Percentiles rank a stretch among this genome's conserved stretches.
Conservation (phyloP, 2,329 filamentous ascomycete genomes). For the Colletotrichum sp. region DNA sequence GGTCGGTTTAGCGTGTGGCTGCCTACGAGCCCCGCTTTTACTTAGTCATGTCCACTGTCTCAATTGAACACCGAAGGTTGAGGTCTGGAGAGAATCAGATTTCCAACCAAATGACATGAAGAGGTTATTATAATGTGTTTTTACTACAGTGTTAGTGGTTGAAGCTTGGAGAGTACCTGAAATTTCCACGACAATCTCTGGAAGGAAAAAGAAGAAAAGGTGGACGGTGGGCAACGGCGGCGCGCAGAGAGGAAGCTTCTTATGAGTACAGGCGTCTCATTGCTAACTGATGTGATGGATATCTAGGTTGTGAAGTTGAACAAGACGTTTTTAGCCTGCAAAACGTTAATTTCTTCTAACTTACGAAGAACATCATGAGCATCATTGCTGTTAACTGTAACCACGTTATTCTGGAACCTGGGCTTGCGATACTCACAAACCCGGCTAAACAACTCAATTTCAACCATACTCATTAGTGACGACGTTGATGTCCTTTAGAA, state of each 20-base stretch:
- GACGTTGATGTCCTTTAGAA: neutral
- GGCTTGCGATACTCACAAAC: neutral
- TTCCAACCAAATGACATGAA: too few species aligned
- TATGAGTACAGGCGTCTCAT: neutral
- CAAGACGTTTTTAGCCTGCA: neutral
- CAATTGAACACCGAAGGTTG: neutral
- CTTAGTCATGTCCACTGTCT: neutral
- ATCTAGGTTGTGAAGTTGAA: neutral
- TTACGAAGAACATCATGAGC: rapidly evolving
- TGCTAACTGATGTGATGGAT: neutral
- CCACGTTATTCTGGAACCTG: rapidly evolving
- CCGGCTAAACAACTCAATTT: neutral
- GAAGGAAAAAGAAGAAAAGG: neutral
- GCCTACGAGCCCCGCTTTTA: neutral
- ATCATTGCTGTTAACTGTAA: neutral
- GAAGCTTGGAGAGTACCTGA: rapidly evolving
- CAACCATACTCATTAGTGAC: neutral
- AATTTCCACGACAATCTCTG: neutral
- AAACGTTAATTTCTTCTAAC: rapidly evolving
- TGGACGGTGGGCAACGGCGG: neutral
- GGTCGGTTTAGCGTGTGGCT: neutral
- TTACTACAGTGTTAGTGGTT: rapidly evolving
- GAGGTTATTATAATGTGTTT: too few species aligned
- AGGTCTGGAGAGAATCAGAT: neutral
- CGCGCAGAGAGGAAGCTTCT: neutral